Evolutionary conservation across 2,329 filamentous ascomycete genomes (phyloP).

Genomic region (Fusarium humuli): DNA sequence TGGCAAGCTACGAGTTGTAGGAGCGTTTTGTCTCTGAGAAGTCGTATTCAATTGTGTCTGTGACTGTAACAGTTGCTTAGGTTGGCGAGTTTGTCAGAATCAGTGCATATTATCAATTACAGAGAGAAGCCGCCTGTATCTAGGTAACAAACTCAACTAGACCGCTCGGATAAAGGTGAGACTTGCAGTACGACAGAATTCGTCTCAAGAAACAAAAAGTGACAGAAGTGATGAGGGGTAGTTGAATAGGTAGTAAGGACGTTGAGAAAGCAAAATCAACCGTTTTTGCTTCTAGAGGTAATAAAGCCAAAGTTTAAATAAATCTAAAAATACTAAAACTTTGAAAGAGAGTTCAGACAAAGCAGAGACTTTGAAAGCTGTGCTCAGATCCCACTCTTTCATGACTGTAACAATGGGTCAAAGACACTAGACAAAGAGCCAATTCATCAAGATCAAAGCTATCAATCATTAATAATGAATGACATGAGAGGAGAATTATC

Average conservation of each 20-base stretch:
- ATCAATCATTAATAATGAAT: background rate
- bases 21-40: background rate
- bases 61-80: background rate
- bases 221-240: background rate
- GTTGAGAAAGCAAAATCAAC: conserved; percentile 17
- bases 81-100: background rate
- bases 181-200: background rate
- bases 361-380: background rate
- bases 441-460: background rate
- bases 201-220: background rate
- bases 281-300: conserved; percentile 3
- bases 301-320: conserved; percentile 19
- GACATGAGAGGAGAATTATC: conserved; percentile 20
- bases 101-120: background rate
- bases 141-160: background rate
- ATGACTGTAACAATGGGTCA: background rate
- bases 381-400: background rate
- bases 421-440: background rate
- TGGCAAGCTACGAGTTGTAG: conserved; percentile 16
- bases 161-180: background rate
- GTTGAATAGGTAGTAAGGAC: background rate
- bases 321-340: conserved; percentile 3
- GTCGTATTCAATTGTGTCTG: background rate
- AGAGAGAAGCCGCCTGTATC: background rate
- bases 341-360: background rate